phyloP scores from a whole-genome alignment of 2,329 filamentous ascomycete species.

The Sporothrix schenckii region DNA sequence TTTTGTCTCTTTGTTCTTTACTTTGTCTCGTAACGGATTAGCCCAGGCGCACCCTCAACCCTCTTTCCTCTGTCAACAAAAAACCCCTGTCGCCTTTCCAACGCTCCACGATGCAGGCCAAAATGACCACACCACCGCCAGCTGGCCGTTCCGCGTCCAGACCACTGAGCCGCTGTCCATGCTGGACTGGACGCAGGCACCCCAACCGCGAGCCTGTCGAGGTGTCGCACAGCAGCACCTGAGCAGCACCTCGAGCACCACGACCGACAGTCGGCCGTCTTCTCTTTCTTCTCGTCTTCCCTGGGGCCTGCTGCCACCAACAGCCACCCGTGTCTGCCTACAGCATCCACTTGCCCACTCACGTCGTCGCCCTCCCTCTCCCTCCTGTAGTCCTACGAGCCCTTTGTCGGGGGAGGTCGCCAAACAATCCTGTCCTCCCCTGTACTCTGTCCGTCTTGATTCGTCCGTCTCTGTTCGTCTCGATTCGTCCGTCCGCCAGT shows the following conservation, averaged over 20 bases:
- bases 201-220: constrained; percentile 6
- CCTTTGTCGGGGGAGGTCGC: neutral
- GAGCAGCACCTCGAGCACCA: neutral
- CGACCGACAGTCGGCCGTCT: neutral
- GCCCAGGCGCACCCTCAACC: neutral
- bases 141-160: too few species aligned
- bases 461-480: neutral
- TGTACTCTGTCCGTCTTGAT: neutral
- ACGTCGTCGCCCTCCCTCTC: neutral
- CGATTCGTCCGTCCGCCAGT: neutral
- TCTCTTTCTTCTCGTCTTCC: neutral
- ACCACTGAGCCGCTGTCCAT: neutral
- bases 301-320: constrained; percentile 5
- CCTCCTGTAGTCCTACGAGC: constrained; percentile 9
- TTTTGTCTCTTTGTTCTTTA: neutral
- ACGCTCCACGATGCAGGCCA: constrained; percentile 1
- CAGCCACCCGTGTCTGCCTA: constrained; percentile 19
- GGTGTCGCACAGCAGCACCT: neutral
- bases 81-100: neutral
- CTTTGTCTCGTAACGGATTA: neutral
- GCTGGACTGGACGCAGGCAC: neutral
- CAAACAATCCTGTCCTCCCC: neutral
- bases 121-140: neutral
- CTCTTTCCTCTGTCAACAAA: neutral
- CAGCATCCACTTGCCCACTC: constrained; percentile 21